A percentile compares a stretch with the other conserved stretches of the same genome.
phyloP scores from a whole-genome alignment of 495 filamentous ascomycete genomes.

The Annulohypoxylon bovei region DNA sequence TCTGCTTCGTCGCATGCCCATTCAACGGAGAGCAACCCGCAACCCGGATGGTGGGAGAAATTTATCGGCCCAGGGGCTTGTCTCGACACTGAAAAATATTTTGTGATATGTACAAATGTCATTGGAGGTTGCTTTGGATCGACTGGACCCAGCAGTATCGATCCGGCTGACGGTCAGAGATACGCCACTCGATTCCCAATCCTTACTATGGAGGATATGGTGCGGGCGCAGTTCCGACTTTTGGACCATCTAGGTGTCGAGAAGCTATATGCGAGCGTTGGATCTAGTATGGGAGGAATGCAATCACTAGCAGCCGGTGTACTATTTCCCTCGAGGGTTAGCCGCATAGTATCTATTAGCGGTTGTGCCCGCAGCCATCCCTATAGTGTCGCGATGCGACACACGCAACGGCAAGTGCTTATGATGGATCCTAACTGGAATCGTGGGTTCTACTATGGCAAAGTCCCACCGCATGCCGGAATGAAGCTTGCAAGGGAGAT shows the following conservation, averaged over 20 bases:
- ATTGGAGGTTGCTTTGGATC: slow-evolving; percentile 96
- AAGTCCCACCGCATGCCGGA: slow-evolving; percentile 89
- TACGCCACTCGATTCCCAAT: slow-evolving; percentile 98
- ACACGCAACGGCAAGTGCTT: slow-evolving; percentile 95
- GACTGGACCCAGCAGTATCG: slow-evolving; percentile 87
- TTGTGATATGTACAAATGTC: slow-evolving; percentile 96
- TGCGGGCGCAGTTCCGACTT: slow-evolving; percentile 90
- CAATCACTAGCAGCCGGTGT: slow-evolving; percentile 93
- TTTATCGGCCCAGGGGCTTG: slow-evolving; percentile 92
- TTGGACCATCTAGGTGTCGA: slow-evolving; percentile 81
- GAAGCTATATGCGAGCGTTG: slow-evolving; percentile 90
- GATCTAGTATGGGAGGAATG: slow-evolving; percentile 98
- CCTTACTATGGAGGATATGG: slow-evolving; percentile 97
- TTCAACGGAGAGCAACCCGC: slow-evolving; percentile 83
- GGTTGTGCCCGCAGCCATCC: slow-evolving; percentile 96
- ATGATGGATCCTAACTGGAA: slow-evolving; percentile 99
- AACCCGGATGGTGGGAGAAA: slow-evolving; percentile 98
- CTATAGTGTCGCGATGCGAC: slow-evolving; percentile 99
- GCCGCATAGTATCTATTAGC: slow-evolving; percentile 86
- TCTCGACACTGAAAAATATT: slow-evolving; percentile 90
- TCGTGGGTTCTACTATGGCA: slow-evolving; percentile 94
- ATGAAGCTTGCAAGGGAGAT: slow-evolving; percentile 99
- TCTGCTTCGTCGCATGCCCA: slow-evolving; percentile 96
- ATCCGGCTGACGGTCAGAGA: slow-evolving; percentile 85
- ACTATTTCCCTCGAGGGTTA: slow-evolving; percentile 81